phyloP scores from a whole-genome alignment of 139 green algal species.

The Chlamydomonas incerta region DNA sequence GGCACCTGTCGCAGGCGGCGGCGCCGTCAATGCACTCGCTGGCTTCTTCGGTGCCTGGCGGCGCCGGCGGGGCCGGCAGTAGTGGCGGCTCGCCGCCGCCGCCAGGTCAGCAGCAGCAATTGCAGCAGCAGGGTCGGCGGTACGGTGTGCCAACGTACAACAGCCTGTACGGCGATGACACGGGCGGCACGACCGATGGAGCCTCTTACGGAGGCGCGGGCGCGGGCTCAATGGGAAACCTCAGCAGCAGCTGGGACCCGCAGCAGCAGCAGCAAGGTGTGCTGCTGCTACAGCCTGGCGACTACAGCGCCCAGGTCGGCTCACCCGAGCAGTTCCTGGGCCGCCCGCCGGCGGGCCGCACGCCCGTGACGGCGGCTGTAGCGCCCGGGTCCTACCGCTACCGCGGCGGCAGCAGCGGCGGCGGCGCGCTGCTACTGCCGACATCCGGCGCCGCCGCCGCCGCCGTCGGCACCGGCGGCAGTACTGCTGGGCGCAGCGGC shows the following conservation, averaged over 20 bases:
- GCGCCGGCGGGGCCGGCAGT: too few species aligned
- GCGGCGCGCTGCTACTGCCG: too few species aligned
- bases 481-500: background rate
- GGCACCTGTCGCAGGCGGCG: too few species aligned
- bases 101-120: too few species aligned
- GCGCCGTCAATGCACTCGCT: too few species aligned
- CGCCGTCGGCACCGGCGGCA: background rate
- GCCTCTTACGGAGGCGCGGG: background rate
- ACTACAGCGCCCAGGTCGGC: background rate
- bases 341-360: background rate
- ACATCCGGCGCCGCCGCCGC: background rate
- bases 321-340: background rate
- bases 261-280: background rate
- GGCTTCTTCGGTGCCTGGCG: too few species aligned
- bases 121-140: too few species aligned
- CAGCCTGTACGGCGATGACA: too few species aligned
- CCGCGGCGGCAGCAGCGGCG: background rate
- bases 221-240: background rate
- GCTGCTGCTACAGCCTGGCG: background rate
- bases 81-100: too few species aligned
- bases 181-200: background rate
- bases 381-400: background rate
- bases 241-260: background rate
- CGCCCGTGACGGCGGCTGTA: background rate
- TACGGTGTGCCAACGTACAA: background rate